A percentile compares a stretch with the other conserved stretches of the same genome.
Evolutionary conservation across 129 eudicot genomes (phyloP).

Genomic region (Flaveria robusta): DNA sequence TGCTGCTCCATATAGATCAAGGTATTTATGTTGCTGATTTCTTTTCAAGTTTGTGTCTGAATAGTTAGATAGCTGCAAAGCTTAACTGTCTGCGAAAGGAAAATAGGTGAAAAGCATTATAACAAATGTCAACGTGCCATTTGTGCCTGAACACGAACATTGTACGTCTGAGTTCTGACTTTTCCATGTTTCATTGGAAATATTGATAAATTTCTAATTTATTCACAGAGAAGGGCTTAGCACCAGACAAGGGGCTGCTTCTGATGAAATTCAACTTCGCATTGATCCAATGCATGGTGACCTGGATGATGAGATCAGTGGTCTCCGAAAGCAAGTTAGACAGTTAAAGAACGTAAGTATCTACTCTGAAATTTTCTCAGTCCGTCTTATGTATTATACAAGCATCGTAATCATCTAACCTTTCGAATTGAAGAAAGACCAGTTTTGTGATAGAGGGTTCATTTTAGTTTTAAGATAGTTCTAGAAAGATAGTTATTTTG

Average conservation of each 20-base stretch:
- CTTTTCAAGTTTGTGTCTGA: neutral
- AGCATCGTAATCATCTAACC: constrained; percentile 1
- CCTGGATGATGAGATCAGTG: constrained; percentile 77
- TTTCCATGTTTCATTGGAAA: too few species aligned
- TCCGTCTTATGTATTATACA: neutral
- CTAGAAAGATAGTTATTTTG: neutral
- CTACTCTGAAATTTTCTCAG: neutral
- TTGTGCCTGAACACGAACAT: too few species aligned
- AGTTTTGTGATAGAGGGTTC: constrained; percentile 7
- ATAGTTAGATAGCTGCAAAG: neutral
- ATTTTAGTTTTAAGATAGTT: neutral
- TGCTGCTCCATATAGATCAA: constrained; percentile 74
- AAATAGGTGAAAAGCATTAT: neutral
- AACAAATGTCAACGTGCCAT: neutral
- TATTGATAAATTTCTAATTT: constrained; percentile 22
- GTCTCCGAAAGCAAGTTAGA: constrained; percentile 83
- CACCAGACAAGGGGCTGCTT: constrained; percentile 61
- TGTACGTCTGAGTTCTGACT: too few species aligned
- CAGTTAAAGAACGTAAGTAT: constrained; percentile 62
- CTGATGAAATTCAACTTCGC: constrained; percentile 84
- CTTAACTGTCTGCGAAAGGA: constrained; percentile 1
- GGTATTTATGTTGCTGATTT: constrained; percentile 42
- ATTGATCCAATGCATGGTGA: constrained; percentile 88
- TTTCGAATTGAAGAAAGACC: constrained; percentile 8
- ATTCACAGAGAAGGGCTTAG: constrained; percentile 76